Percentiles rank a stretch among this genome's conserved stretches.
Evolutionary conservation across 345 rosid genomes (phyloP).

Genomic region (Fremontodendron californicum): DNA sequence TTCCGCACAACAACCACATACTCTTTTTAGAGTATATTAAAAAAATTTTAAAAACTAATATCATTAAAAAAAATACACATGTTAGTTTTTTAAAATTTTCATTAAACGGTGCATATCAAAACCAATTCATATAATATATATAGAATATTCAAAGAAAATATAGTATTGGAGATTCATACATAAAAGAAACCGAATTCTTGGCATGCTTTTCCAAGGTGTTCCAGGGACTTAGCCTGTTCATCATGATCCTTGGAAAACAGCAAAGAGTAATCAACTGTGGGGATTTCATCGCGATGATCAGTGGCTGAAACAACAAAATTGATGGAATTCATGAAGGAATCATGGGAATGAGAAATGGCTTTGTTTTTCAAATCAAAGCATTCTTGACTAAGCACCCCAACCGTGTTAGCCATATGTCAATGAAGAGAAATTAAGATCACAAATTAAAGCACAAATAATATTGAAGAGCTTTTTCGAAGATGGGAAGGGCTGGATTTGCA

Average conservation of each 20-base stretch:
- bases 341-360: neutral
- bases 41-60: too few species aligned
- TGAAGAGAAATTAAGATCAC: neutral
- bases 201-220: conserved; percentile 21
- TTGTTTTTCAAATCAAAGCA: neutral
- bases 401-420: neutral
- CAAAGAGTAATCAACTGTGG: conserved; percentile 25
- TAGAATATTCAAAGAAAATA: neutral
- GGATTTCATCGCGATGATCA: conserved; percentile 18
- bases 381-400: neutral
- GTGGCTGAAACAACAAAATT: neutral
- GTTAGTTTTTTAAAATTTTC: too few species aligned
- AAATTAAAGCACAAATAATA: neutral
- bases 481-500: neutral
- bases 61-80: too few species aligned
- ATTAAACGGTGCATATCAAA: too few species aligned
- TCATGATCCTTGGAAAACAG: conserved; percentile 22
- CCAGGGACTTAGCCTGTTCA: conserved; percentile 16
- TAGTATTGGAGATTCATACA: neutral
- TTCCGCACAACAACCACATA: too few species aligned
- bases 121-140: too few species aligned
- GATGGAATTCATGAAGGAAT: neutral
- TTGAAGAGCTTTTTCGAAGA: neutral
- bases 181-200: conserved; percentile 29
- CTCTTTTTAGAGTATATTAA: too few species aligned